Evolutionary conservation across 1,284 basidiomycete species (phyloP).

Genomic region (Fomitopsis betulina): DNA sequence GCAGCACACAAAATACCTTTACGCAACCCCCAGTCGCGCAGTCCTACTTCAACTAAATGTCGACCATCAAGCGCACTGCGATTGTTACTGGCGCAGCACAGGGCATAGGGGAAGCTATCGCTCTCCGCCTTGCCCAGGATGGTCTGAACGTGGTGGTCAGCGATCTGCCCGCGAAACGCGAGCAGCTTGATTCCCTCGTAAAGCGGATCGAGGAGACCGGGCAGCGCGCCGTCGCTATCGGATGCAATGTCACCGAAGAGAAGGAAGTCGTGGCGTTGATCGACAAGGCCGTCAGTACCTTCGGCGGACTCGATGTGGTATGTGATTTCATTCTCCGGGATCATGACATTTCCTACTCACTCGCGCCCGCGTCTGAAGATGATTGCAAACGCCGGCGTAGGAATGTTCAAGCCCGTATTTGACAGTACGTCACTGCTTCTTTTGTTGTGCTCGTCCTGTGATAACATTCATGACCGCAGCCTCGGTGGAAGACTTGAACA

Average conservation of each 20-base stretch:
- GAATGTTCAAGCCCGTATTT: constrained; percentile 9
- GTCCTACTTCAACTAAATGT: too few relatives aligned
- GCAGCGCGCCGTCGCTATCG: constrained; percentile 23
- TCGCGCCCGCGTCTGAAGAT: constrained; percentile 13
- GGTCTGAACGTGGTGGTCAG: constrained; percentile 36
- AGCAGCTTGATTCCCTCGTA: constrained; percentile 25
- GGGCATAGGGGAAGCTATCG: constrained; percentile 40
- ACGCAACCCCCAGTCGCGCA: too few relatives aligned
- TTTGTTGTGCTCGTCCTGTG: not conserved
- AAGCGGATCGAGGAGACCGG: constrained; percentile 28
- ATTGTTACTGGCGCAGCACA: constrained; percentile 35
- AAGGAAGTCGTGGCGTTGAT: constrained; percentile 33
- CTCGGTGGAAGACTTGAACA: constrained; percentile 17
- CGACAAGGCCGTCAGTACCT: constrained; percentile 17
- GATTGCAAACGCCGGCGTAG: constrained; percentile 26
- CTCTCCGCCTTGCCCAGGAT: constrained; percentile 36
- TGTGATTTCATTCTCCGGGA: not conserved
- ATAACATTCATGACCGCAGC: not conserved
- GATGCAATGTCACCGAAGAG: constrained; percentile 33
- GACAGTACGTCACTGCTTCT: constrained; percentile 10
- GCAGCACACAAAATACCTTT: too few relatives aligned
- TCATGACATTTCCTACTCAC: not conserved
- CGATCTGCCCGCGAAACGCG: constrained; percentile 29
- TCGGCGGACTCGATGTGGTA: constrained; percentile 25
- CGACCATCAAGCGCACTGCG: constrained; percentile 16